Evolutionary conservation across 805 yeast species (phyloP).

Genomic region (Candida fluviatilis): DNA sequence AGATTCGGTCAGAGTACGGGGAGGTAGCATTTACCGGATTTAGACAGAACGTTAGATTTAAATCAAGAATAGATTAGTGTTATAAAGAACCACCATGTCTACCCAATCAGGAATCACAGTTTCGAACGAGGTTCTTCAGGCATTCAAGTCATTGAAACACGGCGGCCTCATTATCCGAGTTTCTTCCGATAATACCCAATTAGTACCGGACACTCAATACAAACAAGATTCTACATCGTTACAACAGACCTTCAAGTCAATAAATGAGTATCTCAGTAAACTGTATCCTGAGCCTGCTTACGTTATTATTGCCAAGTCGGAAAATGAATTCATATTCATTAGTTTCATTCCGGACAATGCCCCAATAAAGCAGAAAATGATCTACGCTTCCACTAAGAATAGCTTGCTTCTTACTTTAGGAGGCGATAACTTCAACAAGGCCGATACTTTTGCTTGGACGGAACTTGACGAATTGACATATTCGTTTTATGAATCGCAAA

Average conservation of each 20-base stretch:
- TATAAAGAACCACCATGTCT: slow-evolving; percentile 30
- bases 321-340: slow-evolving; percentile 46
- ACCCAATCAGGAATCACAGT: slow-evolving; percentile 42
- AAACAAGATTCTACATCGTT: slow-evolving; percentile 10
- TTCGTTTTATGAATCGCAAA: slow-evolving; percentile 38
- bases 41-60: no score
- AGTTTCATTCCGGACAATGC: slow-evolving; percentile 86
- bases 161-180: slow-evolving; percentile 28
- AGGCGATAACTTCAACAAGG: slow-evolving; percentile 45
- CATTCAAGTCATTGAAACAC: slow-evolving; percentile 19
- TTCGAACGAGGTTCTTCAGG: slow-evolving; percentile 24
- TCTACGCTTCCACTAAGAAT: slow-evolving; percentile 87
- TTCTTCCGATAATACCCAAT: slow-evolving; percentile 28
- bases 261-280: slow-evolving; percentile 18
- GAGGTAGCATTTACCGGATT: no score
- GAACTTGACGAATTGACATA: slow-evolving; percentile 50
- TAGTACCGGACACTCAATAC: slow-evolving; percentile 25
- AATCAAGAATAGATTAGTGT: neutral
- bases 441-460: slow-evolving; percentile 44
- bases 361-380: slow-evolving; percentile 80
- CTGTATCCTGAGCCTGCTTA: slow-evolving; percentile 35
- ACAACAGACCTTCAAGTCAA: slow-evolving; percentile 14
- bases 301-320: slow-evolving; percentile 21
- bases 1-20: no score
- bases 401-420: slow-evolving; percentile 76